Conservation (phyloP, 1,284 basidiomycete species). For the Hemileccinum hortonii region DNA sequence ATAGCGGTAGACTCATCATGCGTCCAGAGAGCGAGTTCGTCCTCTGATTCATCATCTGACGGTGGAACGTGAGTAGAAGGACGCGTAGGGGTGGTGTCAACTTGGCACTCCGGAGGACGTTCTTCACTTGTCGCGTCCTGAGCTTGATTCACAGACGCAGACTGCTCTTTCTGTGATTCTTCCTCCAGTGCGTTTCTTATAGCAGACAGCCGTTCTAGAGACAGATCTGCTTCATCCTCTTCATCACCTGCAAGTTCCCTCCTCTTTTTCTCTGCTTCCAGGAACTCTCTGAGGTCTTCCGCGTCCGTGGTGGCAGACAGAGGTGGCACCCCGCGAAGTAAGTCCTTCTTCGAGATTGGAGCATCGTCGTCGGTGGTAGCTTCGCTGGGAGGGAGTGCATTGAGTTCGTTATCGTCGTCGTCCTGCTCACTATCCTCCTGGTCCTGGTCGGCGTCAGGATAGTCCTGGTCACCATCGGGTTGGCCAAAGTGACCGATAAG, state of each 20-base stretch:
- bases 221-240: slow-evolving; percentile 31
- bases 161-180: slow-evolving; percentile 21
- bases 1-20: slow-evolving; percentile 39
- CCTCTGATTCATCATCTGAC: slow-evolving; percentile 41
- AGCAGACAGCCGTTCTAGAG: slow-evolving; percentile 14
- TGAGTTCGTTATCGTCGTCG: slow-evolving; percentile 29
- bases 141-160: slow-evolving; percentile 10
- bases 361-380: slow-evolving; percentile 26
- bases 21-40: slow-evolving; percentile 45
- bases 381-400: slow-evolving; percentile 24
- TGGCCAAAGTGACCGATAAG: slow-evolving; percentile 49
- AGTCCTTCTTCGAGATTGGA: slow-evolving; percentile 31
- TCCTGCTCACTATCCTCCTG: slow-evolving; percentile 33
- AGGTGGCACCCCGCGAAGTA: slow-evolving; percentile 41
- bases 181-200: slow-evolving; percentile 20
- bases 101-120: slow-evolving; percentile 29
- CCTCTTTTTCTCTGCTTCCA: slow-evolving; percentile 57
- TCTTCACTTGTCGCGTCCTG: slow-evolving; percentile 12
- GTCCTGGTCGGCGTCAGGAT: slow-evolving; percentile 28
- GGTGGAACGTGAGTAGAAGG: slow-evolving; percentile 4
- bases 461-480: slow-evolving; percentile 39
- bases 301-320: slow-evolving; percentile 50
- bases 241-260: slow-evolving; percentile 49
- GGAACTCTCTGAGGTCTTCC: slow-evolving; percentile 61
- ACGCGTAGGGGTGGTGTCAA: slow-evolving; percentile 21